A percentile compares a stretch with the other conserved stretches of the same genome.
Evolutionary conservation across 73 alveolate genomes (phyloP).

Genomic region (Paramecium caudatum): DNA sequence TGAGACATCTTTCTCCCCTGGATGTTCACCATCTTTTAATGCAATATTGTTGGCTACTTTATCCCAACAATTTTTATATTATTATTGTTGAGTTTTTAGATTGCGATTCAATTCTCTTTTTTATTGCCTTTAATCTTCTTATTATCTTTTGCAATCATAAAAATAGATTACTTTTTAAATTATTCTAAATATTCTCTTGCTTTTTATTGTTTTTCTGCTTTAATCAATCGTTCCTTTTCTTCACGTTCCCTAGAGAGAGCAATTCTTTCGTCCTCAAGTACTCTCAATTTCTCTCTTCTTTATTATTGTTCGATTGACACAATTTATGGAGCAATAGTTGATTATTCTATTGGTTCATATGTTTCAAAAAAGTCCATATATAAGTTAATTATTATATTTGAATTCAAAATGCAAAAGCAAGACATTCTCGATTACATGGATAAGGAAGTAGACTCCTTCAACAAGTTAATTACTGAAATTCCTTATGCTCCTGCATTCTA

Average conservation of each 20-base stretch:
- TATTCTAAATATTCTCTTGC: slow-evolving; percentile 28
- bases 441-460: not conserved
- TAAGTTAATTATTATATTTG: slow-evolving; percentile 14
- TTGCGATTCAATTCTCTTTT: not conserved
- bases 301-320: slow-evolving; percentile 25
- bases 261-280: slow-evolving; percentile 45
- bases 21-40: slow-evolving; percentile 75
- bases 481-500: slow-evolving; percentile 47
- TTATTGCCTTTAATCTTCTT: not conserved
- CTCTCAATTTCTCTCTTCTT: slow-evolving; percentile 42
- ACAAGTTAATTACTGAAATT: not conserved
- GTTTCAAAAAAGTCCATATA: too few species aligned
- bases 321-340: too few species aligned
- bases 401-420: slow-evolving; percentile 34
- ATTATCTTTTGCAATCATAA: too few species aligned
- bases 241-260: slow-evolving; percentile 24
- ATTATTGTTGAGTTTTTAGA: not conserved
- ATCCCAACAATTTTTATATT: slow-evolving; percentile 73
- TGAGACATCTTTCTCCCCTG: slow-evolving; percentile 67
- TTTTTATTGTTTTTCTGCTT: not conserved
- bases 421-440: slow-evolving; percentile 29
- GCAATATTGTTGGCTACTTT: slow-evolving; percentile 60
- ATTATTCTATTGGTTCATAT: too few species aligned
- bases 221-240: slow-evolving; percentile 6
- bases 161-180: not conserved